These are phyloP conservation scores for Venturia oleaginea DNA, from an alignment of 2,329 filamentous ascomycete genomes.

Conservation along the genomic window DNA sequence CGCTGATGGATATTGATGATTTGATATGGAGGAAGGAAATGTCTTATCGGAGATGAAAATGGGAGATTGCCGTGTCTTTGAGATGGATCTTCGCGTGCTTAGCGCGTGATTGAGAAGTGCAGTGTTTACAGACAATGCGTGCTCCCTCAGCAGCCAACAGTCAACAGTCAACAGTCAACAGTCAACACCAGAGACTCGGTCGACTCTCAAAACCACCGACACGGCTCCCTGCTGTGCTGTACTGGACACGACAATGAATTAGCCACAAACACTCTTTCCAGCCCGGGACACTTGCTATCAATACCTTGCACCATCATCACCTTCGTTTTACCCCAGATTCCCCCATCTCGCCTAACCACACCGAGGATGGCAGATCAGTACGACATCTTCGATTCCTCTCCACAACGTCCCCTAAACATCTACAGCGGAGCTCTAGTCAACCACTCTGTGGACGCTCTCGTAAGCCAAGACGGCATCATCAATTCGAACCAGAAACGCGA, in stretches of 20 bases:
- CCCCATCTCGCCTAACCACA: neutral
- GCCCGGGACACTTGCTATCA: neutral
- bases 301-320: neutral
- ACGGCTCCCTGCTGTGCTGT: too few relatives aligned
- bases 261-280: neutral
- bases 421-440: neutral
- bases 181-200: too few relatives aligned
- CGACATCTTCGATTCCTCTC: conserved; percentile 9
- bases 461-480: neutral
- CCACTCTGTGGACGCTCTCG: neutral
- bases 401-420: conserved; percentile 1
- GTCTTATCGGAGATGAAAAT: neutral
- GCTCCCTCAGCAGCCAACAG: too few relatives aligned
- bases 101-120: neutral
- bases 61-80: neutral
- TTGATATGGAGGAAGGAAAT: too few relatives aligned
- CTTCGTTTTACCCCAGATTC: neutral
- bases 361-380: too few relatives aligned
- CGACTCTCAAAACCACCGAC: neutral
- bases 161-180: too few relatives aligned
- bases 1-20: too few relatives aligned
- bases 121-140: neutral
- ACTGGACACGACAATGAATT: neutral
- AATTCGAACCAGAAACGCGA: conserved; percentile 10
- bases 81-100: neutral